phyloP scores from a whole-genome alignment of 1,139 yeast species.

The Kodamaea alishanica region DNA sequence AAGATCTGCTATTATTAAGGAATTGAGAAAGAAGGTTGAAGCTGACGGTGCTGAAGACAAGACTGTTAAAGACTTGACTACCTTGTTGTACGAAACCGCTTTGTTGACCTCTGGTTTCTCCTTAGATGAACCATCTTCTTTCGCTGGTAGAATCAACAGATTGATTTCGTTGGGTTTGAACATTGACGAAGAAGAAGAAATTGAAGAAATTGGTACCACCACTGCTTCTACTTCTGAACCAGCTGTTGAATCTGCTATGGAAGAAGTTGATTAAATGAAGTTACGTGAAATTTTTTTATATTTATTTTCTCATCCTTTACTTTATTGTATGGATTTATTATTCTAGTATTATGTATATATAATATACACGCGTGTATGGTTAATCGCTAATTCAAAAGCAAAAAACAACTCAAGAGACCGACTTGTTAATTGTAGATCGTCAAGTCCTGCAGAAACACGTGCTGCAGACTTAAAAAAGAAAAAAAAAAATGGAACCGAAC shows the following conservation, averaged over 20 bases:
- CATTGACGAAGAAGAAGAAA: constrained; percentile 72
- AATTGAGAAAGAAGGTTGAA: constrained; percentile 94
- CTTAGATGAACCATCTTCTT: constrained; percentile 95
- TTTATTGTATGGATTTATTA: background rate
- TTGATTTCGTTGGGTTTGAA: constrained; percentile 96
- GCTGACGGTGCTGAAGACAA: constrained; percentile 97
- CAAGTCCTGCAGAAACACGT: too few species aligned
- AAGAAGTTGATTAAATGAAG: constrained; percentile 84
- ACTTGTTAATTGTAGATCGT: too few species aligned
- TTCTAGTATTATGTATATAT: background rate
- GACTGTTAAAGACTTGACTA: constrained; percentile 96
- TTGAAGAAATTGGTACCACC: constrained; percentile 43
- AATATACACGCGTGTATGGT: background rate
- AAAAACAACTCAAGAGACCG: background rate
- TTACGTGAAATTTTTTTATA: constrained; percentile 10
- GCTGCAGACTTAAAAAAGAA: too few species aligned
- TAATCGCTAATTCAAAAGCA: background rate
- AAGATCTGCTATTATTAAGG: constrained; percentile 90
- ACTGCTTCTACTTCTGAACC: constrained; percentile 55
- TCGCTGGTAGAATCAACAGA: constrained; percentile 97
- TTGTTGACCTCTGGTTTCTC: constrained; percentile 98
- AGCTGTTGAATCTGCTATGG: constrained; percentile 93
- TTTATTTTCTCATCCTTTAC: constrained; percentile 10
- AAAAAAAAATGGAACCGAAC: too few species aligned
- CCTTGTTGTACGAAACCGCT: constrained; percentile 95